Base-by-base conservation (phyloP, 139 green algal species). In the Nannochloris sp. region DNA sequence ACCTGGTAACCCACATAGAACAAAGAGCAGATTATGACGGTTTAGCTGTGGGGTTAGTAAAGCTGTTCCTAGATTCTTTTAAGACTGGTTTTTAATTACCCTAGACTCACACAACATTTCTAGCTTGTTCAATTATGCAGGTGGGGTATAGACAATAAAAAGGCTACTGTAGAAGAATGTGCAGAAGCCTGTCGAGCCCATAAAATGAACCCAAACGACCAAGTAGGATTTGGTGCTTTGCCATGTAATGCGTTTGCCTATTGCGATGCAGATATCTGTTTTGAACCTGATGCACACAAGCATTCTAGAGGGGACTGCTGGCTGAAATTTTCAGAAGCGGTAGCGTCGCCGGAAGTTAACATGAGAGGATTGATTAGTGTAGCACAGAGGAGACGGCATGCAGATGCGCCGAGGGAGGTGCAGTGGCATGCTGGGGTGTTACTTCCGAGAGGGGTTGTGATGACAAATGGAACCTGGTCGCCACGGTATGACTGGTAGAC, bases 201-300 rank as follows among this genome's bases (percentile, higher is more conserved):
- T 61, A 62, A 70, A 54, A 75, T 84, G 1, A 64, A 65, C 12
- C 60, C 48, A 1, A 51, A 37, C 23, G 42, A 69, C 54, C 39
- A 36, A 38, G 35, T 4, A 39, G 10, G 30, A 27, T 64, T 38
- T 44, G 64, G 37, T 32, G 55, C 67, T 3, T 74, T 96, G 31
- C 87, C 85, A 7, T 96, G 89, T 80, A 96, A 95, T 60, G 85
- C 84, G 0, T 96, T 92, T 67, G 73, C 73, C 0, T 96, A 54
- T 35, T 96, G 89, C 61, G 46, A 76, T 2, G 65, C 77, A 2
- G 70, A 83, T 4, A 32, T 58, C 12, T 96, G 89, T 72, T 96
- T 90, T 67, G 89, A 96, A 73, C 80, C 89, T 0, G 89, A 96
- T 61, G 82, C 77, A 1, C 89, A 96, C 74, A 56, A 79, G 5